Percentiles rank a stretch among this genome's conserved stretches.
Conservation (phyloP, 2,329 filamentous ascomycete genomes). For the Rhynchosporium graminicola region DNA sequence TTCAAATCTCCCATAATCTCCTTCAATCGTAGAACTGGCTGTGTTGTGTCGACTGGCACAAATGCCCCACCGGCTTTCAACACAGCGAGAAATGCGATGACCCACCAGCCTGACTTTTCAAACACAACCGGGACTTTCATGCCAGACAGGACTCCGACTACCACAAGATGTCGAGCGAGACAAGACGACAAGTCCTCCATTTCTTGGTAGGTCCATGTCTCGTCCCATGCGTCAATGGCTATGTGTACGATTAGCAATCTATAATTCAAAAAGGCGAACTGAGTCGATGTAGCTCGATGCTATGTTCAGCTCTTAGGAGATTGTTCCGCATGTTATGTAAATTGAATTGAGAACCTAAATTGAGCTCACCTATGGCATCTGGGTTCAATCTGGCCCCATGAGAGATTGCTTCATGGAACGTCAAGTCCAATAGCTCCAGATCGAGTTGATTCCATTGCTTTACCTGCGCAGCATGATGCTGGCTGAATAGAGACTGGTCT, state of each 20-base stretch:
- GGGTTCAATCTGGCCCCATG: neutral
- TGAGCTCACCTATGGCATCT: neutral
- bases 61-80: constrained; percentile 38
- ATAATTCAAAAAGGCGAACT: neutral
- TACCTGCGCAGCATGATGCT: constrained; percentile 1
- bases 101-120: constrained; percentile 35
- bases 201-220: constrained; percentile 30
- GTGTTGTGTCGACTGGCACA: constrained; percentile 33
- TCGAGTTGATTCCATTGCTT: constrained; percentile 2
- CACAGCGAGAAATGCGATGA: constrained; percentile 37
- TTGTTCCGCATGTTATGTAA: neutral
- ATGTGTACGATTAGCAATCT: neutral
- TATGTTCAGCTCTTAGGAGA: neutral
- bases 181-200: constrained; percentile 30
- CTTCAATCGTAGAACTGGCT: constrained; percentile 16
- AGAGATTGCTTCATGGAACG: constrained; percentile 4
- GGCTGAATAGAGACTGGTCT: constrained; percentile 10
- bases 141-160: constrained; percentile 22
- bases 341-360: neutral
- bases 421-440: neutral
- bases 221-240: constrained; percentile 32
- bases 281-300: neutral
- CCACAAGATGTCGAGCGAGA: constrained; percentile 26
- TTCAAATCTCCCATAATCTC: constrained; percentile 11
- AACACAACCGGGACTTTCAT: constrained; percentile 30